Evolutionary conservation across 2,329 filamentous ascomycete species (phyloP), one percentile per base, ranked within the genome.

Genomic region (Aspergillus udagawae): DNA sequence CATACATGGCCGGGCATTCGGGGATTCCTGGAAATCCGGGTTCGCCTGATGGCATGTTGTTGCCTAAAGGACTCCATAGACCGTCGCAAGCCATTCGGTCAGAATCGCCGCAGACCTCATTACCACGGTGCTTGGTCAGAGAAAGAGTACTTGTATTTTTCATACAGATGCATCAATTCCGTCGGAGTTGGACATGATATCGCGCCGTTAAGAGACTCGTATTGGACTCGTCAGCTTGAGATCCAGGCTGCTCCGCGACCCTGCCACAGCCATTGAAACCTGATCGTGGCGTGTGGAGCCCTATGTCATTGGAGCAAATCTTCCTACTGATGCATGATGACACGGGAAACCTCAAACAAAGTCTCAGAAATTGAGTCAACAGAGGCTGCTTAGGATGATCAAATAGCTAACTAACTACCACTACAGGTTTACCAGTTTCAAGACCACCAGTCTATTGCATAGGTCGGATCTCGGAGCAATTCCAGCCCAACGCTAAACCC

Each of bases 401-500:
- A 32, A 32, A 32, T 49, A 49, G 10, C 47, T 28, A n/a, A n/a
- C n/a, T n/a, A n/a, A n/a, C n/a, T n/a, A n/a, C n/a, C n/a, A 27
- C 47, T 10, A 25, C 25, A 25, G 25, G 25, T 25, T 4, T 25
- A 25, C 25, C 23, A 25, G 10, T 29, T 12, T 12, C 8, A 3
- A 29, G 28, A 9, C 10, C 28, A 29, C 28, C 4, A 14, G 17
- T 14, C 14, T 17, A 38, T 17, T 14, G 1, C 14, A 38, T 7
- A 38, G 23, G 10, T 27, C 23, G 21, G 9, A 47, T 7, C 4
- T 47, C 45, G 42, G 52, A 55, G 47, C 35, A 32, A 29, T n/a
- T 21, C 32, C 12, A 25, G 20, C n/a, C 48, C 51, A 47, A 25
- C 56, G 51, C 67, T 70, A 70, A 69, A 65, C 67, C 67, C n/a